Percentiles rank a stretch among this genome's conserved stretches.
phyloP scores from a whole-genome alignment of 768 basidiomycete species.

The Hericium rajendrae region DNA sequence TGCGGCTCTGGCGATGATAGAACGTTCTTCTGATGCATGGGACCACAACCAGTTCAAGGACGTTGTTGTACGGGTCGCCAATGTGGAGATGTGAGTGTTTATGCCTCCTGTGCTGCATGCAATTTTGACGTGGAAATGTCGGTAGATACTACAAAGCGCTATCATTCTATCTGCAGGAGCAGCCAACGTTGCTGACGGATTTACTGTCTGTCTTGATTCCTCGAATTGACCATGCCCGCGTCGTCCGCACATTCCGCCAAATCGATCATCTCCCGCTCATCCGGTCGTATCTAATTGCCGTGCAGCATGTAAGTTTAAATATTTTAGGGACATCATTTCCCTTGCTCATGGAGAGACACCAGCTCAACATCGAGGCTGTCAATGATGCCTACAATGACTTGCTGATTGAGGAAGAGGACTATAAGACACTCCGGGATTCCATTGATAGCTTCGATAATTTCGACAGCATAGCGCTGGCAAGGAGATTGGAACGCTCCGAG shows the following conservation, averaged over 20 bases:
- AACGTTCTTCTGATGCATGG: slow-evolving; percentile 96
- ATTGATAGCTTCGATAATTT: slow-evolving; percentile 99
- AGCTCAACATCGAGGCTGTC: slow-evolving; percentile 94
- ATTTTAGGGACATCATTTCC: background rate
- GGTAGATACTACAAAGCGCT: slow-evolving; percentile 88
- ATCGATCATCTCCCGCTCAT: slow-evolving; percentile 95
- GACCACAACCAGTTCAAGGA: slow-evolving; percentile 99
- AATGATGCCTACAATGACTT: slow-evolving; percentile 98
- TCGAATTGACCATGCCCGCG: slow-evolving; percentile 90
- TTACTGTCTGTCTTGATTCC: slow-evolving; percentile 86
- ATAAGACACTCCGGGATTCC: slow-evolving; percentile 93
- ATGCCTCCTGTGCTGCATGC: background rate
- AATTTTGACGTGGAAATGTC: background rate
- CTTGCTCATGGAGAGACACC: background rate
- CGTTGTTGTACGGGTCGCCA: slow-evolving; percentile 90
- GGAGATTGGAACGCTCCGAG: slow-evolving; percentile 79
- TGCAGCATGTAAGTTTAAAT: slow-evolving; percentile 65
- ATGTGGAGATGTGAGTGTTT: slow-evolving; percentile 78
- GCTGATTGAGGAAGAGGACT: slow-evolving; percentile 98
- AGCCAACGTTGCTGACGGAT: slow-evolving; percentile 89
- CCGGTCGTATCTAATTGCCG: slow-evolving; percentile 92
- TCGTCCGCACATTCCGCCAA: slow-evolving; percentile 91
- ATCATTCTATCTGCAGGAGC: slow-evolving; percentile 89
- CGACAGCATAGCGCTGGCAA: slow-evolving; percentile 81
- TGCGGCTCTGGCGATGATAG: slow-evolving; percentile 97